Conservation (phyloP, 768 basidiomycete genomes). For the Phaeotremella skinneri region DNA sequence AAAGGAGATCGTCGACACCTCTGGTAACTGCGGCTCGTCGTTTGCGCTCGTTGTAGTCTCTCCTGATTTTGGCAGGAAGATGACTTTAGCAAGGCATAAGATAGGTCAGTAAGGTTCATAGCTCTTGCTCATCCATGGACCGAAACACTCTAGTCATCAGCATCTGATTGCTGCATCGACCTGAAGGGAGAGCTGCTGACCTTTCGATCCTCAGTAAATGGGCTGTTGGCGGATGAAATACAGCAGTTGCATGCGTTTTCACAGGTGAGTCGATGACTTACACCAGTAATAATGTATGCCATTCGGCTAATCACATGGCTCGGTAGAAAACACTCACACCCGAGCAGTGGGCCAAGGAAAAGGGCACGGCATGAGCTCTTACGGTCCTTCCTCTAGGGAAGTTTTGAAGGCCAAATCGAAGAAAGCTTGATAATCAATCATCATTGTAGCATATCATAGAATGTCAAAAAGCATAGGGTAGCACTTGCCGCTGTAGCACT, state of each 20-base stretch:
- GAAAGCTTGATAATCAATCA: too few relatives aligned
- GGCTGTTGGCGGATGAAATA: slow-evolving; percentile 45
- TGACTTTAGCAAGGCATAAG: slow-evolving; percentile 48
- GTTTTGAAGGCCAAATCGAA: too few relatives aligned
- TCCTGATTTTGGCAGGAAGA: slow-evolving; percentile 46
- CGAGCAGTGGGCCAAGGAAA: slow-evolving; percentile 46
- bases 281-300: background rate
- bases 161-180: background rate
- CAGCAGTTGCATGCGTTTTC: slow-evolving; percentile 47
- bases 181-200: background rate
- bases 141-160: background rate
- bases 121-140: slow-evolving; percentile 20
- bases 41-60: slow-evolving; percentile 47
- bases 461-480: too few relatives aligned
- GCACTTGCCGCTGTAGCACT: too few relatives aligned
- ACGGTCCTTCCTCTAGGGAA: too few relatives aligned
- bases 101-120: slow-evolving; percentile 32
- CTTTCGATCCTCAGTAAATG: slow-evolving; percentile 35
- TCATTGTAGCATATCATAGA: too few relatives aligned
- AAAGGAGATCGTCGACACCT: slow-evolving; percentile 49
- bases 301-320: background rate
- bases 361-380: slow-evolving; percentile 13
- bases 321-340: slow-evolving; percentile 48
- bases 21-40: slow-evolving; percentile 50
- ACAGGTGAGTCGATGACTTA: slow-evolving; percentile 31